Evolutionary conservation across 805 yeast genomes (phyloP), one percentile per base, ranked within the genome.

Genomic region (Kodamaea kakaduensis): DNA sequence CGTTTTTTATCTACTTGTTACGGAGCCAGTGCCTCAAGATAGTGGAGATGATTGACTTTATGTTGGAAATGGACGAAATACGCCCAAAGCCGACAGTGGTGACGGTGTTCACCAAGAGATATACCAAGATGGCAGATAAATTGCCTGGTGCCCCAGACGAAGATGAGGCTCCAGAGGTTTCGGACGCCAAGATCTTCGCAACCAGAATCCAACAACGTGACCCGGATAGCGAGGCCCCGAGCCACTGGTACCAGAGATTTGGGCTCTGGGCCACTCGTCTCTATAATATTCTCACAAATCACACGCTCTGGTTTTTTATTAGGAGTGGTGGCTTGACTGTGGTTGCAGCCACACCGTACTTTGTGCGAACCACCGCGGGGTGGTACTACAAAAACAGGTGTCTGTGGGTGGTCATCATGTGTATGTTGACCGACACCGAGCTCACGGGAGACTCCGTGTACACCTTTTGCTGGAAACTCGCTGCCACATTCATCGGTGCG

Each of bases 401-500:
- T 19, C 42, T 58, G 10, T 60, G 66, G 64, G 36, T 59, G 6
- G 61, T 57, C 6, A 48, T 60, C 25, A 54, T 58, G 58, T 48
- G 56, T 38, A 57, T 49, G 6, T 46, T 60, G 12, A 53, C 59
- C 7, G 55, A 59, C 4, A 37, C 55, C 3, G 60, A 59, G 22
- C 51, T 52, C 19, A 50, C 61, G 8, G 64, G 62, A 0, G 56
- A 57, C 36, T 55, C 61, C 13, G 45, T 56, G 4, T 59, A 58
- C 36, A 43, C 44, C 14, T 52, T 47, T 28, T 17, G 45, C 8
- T 46, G 52, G 24, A 57, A 54, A 37, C 27, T 58, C n/a, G 40
- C 43, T 2, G 54, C 51, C 24, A 37, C 62, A 1, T 51, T 59
- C 32, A 45, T 51, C 39, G 66, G 66, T 1, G 50, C 56, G 25